Conservation (phyloP, 2,329 filamentous ascomycete genomes). For the Claviceps sp. region DNA sequence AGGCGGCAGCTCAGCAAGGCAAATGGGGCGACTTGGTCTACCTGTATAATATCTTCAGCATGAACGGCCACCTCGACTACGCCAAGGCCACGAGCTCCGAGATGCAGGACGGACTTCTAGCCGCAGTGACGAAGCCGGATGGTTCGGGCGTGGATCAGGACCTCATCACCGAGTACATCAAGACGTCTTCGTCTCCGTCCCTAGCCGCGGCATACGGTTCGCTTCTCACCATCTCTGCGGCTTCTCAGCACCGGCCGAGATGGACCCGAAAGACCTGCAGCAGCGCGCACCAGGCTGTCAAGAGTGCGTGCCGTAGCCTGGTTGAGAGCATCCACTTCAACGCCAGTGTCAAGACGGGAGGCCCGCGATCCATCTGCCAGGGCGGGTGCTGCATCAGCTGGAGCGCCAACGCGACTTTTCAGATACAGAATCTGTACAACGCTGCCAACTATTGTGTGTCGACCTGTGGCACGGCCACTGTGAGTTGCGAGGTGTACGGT, state of each 20-base stretch:
- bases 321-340: constrained; percentile 1
- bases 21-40: constrained; percentile 5
- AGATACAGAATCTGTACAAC: neutral
- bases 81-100: neutral
- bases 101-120: constrained; percentile 2
- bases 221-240: neutral
- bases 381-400: constrained; percentile 5
- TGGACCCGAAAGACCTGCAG: neutral
- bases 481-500: constrained; percentile 2
- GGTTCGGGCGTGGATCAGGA: neutral
- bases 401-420: constrained; percentile 4
- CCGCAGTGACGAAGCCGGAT: constrained; percentile 1
- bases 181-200: constrained; percentile 1
- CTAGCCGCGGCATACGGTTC: constrained; percentile 3
- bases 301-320: neutral
- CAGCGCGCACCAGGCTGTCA: neutral
- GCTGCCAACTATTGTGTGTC: constrained; percentile 1
- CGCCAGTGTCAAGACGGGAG: constrained; percentile 1
- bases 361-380: constrained; percentile 2
- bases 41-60: constrained; percentile 3
- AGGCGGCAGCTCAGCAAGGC: neutral
- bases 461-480: neutral
- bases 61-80: constrained; percentile 6
- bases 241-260: neutral
- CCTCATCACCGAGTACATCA: constrained; percentile 3